These are phyloP conservation scores for Aquilaria yunnanensis DNA, from an alignment of 345 rosid species.

Conservation along the genomic window DNA sequence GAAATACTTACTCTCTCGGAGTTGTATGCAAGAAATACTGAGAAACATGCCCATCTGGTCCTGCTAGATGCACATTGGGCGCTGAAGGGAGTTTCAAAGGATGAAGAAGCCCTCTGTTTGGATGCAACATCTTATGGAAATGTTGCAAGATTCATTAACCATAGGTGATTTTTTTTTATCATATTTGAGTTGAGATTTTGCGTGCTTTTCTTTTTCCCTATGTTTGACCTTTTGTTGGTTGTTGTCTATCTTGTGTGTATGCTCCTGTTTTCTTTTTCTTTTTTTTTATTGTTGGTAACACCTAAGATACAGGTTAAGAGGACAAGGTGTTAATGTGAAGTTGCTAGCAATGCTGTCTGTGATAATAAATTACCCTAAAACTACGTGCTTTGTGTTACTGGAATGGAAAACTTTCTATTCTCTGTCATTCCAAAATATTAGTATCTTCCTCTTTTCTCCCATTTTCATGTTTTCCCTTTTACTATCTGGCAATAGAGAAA, in stretches of 20 bases:
- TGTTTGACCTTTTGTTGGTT: neutral
- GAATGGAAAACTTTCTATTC: too few species aligned
- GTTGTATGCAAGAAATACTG: constrained; percentile 40
- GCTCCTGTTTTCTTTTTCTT: neutral
- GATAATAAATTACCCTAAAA: too few species aligned
- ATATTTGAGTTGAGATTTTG: neutral
- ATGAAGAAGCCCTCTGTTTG: constrained; percentile 74
- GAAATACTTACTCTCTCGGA: constrained; percentile 74
- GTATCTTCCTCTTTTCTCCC: too few species aligned
- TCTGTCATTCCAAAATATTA: too few species aligned
- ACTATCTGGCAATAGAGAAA: too few species aligned
- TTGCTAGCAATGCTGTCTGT: too few species aligned
- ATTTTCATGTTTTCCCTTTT: too few species aligned
- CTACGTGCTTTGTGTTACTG: too few species aligned
- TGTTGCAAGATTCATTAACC: constrained; percentile 84
- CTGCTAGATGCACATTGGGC: constrained; percentile 88
- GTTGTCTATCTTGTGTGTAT: neutral
- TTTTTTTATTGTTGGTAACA: neutral
- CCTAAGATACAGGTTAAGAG: too few species aligned
- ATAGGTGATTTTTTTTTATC: constrained; percentile 42
- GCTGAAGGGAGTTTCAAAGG: constrained; percentile 38
- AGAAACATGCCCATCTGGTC: constrained; percentile 48
- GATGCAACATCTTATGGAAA: constrained; percentile 75
- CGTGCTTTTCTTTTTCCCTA: neutral
- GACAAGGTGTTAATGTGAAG: too few species aligned